Conservation (phyloP, 2,329 filamentous ascomycete genomes). For the Helicocarpus griseus region DNA sequence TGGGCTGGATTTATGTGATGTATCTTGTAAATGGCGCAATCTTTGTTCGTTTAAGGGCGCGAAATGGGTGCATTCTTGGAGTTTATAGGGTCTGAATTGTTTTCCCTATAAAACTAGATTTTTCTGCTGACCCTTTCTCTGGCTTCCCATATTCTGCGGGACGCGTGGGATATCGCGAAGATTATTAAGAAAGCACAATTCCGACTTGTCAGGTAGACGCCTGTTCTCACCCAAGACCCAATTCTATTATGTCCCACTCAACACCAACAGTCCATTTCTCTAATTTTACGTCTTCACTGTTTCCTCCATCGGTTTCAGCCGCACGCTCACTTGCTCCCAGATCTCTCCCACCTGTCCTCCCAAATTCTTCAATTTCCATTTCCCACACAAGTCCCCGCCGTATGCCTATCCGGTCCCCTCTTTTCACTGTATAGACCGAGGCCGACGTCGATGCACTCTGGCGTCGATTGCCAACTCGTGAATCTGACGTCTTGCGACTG, state of each 20-base stretch:
- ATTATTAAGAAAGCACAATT: no score
- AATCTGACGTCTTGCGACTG: background rate
- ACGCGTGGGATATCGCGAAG: no score
- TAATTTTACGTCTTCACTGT: background rate
- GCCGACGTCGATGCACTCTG: background rate
- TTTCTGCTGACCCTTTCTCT: no score
- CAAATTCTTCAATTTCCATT: conserved; percentile 18
- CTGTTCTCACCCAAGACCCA: background rate
- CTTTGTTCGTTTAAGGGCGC: no score
- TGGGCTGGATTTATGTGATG: background rate
- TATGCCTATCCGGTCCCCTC: conserved; percentile 19
- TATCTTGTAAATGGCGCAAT: background rate
- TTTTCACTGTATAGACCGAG: background rate
- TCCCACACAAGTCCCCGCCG: conserved; percentile 27
- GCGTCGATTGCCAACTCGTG: conserved; percentile 3
- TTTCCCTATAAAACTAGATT: no score
- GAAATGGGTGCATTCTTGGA: no score
- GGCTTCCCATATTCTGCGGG: no score
- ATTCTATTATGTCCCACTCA: conserved; percentile 30
- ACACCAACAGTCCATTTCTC: conserved; percentile 28
- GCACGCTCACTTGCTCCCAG: background rate
- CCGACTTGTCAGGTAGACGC: no score
- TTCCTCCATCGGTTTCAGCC: background rate
- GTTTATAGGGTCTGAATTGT: no score
- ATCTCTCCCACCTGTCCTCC: background rate